Evolutionary conservation across 495 filamentous ascomycete species (phyloP).

Genomic region (Penicillium simplicissimum): DNA sequence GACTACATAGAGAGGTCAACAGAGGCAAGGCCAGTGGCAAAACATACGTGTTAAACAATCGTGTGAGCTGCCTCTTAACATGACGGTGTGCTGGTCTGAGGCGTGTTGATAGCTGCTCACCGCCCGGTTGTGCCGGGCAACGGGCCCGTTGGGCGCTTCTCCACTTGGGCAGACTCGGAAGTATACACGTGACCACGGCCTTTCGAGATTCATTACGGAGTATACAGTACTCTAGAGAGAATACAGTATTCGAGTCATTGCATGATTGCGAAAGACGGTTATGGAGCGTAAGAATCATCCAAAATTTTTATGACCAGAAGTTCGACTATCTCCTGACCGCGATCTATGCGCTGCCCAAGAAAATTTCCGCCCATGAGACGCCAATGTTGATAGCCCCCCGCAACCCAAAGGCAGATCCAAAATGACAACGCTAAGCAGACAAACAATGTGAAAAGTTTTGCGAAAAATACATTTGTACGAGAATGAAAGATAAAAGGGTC

Average conservation of each 20-base stretch:
- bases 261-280: neutral
- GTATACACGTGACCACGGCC: neutral
- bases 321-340: neutral
- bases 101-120: conserved; percentile 25
- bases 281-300: too few species aligned
- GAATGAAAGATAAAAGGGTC: conserved; percentile 1
- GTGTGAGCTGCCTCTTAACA: neutral
- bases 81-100: neutral
- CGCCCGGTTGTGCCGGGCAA: conserved; percentile 39
- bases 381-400: neutral
- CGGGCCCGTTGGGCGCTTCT: conserved; percentile 5
- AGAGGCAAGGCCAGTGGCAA: neutral
- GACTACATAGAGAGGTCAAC: conserved; percentile 7
- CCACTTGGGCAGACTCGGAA: conserved; percentile 1
- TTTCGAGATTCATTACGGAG: too few species aligned
- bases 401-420: neutral
- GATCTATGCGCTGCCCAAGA: conserved; percentile 12
- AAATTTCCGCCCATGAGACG: conserved; percentile 10
- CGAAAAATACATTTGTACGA: conserved; percentile 26
- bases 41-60: neutral
- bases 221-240: neutral
- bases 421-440: conserved; percentile 17
- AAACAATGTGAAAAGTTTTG: conserved; percentile 17
- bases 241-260: too few species aligned
- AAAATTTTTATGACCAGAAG: neutral